Conservation (phyloP, 345 rosid genomes). For the Corchorus olitorius region DNA sequence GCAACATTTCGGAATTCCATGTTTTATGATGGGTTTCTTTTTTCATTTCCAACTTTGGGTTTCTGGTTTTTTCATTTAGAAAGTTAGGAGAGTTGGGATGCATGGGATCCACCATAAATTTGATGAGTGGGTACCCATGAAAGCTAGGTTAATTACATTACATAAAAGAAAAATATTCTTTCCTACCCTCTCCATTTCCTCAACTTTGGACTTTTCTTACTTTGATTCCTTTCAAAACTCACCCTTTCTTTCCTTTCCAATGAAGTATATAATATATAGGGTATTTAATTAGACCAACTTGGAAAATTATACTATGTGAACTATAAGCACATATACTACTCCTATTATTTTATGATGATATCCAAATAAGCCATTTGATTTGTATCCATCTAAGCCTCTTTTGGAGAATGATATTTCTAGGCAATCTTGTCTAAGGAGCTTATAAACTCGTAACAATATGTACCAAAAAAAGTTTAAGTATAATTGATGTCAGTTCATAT, state of each 20-base stretch:
- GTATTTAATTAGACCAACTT: too few species aligned
- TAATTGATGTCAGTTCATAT: too few species aligned
- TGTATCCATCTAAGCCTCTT: too few species aligned
- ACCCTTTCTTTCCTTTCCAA: too few species aligned
- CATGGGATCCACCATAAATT: background rate
- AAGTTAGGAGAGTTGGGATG: background rate
- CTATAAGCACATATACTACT: too few species aligned
- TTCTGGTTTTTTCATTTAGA: background rate
- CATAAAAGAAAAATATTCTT: background rate
- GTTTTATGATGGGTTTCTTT: background rate
- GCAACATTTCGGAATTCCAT: constrained; percentile 5
- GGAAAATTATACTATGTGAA: too few species aligned
- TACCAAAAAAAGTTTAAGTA: too few species aligned
- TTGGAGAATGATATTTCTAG: too few species aligned
- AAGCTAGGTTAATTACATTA: background rate
- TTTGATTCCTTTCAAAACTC: background rate
- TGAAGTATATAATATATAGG: too few species aligned
- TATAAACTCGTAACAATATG: too few species aligned
- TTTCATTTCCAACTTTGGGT: background rate
- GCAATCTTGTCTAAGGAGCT: too few species aligned
- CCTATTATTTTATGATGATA: too few species aligned
- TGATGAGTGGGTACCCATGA: background rate
- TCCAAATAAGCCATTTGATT: background rate
- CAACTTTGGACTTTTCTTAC: background rate
- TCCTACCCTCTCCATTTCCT: background rate